Percentiles rank a stretch among this genome's conserved stretches.
These are phyloP conservation scores for Salvia rosmarinus DNA, from an alignment of 257 asterid species.

Conservation along the genomic window DNA sequence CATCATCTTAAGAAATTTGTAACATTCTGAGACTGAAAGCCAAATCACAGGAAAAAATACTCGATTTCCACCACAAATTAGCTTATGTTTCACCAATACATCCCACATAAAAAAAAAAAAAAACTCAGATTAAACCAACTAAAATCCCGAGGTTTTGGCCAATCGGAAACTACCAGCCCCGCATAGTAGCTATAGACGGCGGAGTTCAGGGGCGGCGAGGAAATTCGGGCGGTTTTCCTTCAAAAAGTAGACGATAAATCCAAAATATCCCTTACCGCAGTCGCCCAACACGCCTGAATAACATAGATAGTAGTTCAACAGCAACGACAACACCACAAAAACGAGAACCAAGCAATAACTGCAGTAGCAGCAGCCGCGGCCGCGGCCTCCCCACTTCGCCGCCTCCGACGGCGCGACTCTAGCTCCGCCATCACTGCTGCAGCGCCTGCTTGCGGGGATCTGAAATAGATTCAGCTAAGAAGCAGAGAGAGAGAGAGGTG, in stretches of 20 bases:
- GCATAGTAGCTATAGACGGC: background rate
- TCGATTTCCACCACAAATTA: background rate
- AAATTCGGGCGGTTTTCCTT: constrained; percentile 13
- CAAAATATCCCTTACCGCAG: background rate
- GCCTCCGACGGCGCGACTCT: constrained; percentile 17
- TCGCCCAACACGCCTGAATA: constrained; percentile 1
- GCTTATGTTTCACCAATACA: background rate
- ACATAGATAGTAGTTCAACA: constrained; percentile 12
- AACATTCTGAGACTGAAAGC: background rate
- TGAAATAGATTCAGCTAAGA: background rate
- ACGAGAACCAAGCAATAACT: background rate
- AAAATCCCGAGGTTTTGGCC: background rate
- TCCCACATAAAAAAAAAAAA: background rate
- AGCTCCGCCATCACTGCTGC: constrained; percentile 4
- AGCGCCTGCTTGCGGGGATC: background rate
- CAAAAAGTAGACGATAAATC: background rate
- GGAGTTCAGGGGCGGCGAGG: constrained; percentile 4
- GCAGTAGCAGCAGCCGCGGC: constrained; percentile 34
- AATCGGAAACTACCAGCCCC: background rate
- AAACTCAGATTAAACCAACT: background rate
- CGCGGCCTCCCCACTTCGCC: constrained; percentile 12
- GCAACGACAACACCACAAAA: background rate
- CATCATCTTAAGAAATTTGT: too few species aligned
- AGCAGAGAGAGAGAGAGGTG: background rate
- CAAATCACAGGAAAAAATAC: background rate